Percentiles rank a stretch among this genome's conserved stretches.
Conservation (phyloP, 2,329 filamentous ascomycete species). For the Colletotrichum sidae region DNA sequence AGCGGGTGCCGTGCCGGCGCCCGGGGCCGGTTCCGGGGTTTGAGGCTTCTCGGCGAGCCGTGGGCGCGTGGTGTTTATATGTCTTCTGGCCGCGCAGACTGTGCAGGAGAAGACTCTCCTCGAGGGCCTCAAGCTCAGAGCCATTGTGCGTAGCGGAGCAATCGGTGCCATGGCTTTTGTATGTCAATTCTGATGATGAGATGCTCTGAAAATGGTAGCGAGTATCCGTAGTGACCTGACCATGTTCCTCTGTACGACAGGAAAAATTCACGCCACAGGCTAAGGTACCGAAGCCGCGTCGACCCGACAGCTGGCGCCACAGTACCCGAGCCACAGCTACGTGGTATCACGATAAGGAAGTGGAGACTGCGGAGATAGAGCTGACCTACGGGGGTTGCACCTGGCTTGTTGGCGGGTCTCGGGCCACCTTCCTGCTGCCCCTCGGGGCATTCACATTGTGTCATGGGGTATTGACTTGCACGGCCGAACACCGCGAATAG, state of each 20-base stretch:
- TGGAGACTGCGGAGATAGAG: constrained; percentile 28
- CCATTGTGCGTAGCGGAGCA: constrained; percentile 41
- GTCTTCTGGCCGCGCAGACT: constrained; percentile 63
- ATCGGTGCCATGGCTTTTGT: constrained; percentile 21
- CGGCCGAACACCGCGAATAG: constrained; percentile 40
- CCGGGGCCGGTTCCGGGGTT: constrained; percentile 34
- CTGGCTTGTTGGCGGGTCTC: constrained; percentile 24
- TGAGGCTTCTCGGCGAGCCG: constrained; percentile 45
- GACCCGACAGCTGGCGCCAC: constrained; percentile 26
- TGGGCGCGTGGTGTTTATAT: constrained; percentile 59
- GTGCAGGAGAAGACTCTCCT: constrained; percentile 56
- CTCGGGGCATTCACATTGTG: constrained; percentile 31
- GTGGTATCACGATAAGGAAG: not conserved
- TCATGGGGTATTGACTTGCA: constrained; percentile 27
- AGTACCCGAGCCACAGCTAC: constrained; percentile 16
- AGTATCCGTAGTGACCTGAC: too few species aligned
- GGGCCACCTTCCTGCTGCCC: constrained; percentile 22
- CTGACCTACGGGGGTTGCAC: constrained; percentile 5
- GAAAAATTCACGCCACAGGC: constrained; percentile 31
- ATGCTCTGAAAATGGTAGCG: too few species aligned
- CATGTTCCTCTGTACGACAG: not conserved
- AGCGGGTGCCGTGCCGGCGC: constrained; percentile 25
- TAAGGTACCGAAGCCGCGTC: not conserved
- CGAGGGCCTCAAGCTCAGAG: constrained; percentile 44
- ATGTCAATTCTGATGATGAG: too few species aligned